These are phyloP conservation scores for Globisporangium nagaii DNA, from an alignment of 352 stramenopile genomes.

Conservation along the genomic window DNA sequence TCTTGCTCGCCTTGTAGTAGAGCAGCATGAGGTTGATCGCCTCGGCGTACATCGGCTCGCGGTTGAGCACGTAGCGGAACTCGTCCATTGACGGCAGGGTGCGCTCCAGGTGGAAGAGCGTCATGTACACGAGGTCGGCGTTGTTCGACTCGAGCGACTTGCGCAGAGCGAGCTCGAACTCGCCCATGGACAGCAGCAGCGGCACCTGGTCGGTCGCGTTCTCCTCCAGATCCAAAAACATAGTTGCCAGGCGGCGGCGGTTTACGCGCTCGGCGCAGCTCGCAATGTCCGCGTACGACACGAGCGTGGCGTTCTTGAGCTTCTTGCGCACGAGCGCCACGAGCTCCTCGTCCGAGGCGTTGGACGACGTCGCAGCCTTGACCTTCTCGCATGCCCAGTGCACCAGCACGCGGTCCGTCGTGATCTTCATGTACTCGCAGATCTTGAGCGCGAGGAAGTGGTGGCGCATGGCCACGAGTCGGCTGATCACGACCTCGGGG, in stretches of 20 bases:
- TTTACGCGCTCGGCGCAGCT: slow-evolving; percentile 78
- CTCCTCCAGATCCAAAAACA: slow-evolving; percentile 86
- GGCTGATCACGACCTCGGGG: slow-evolving; percentile 81
- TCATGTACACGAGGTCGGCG: slow-evolving; percentile 87
- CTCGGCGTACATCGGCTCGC: slow-evolving; percentile 64
- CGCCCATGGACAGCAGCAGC: slow-evolving; percentile 86
- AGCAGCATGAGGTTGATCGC: slow-evolving; percentile 70
- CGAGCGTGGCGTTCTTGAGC: slow-evolving; percentile 72
- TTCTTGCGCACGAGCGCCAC: slow-evolving; percentile 82
- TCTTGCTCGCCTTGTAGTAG: slow-evolving; percentile 77
- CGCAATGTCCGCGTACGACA: slow-evolving; percentile 80
- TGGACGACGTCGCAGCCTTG: slow-evolving; percentile 39
- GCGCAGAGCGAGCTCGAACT: slow-evolving; percentile 86
- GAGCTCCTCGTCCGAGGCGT: slow-evolving; percentile 73
- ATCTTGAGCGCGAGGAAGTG: slow-evolving; percentile 91
- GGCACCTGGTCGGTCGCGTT: slow-evolving; percentile 87
- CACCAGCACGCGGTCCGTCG: slow-evolving; percentile 86
- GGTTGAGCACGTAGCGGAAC: slow-evolving; percentile 70
- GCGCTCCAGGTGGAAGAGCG: slow-evolving; percentile 82
- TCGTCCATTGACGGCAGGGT: slow-evolving; percentile 77
- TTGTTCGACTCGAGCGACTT: slow-evolving; percentile 89
- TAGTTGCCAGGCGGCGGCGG: slow-evolving; percentile 79
- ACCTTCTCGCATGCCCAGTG: slow-evolving; percentile 90
- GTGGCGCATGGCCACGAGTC: slow-evolving; percentile 76
- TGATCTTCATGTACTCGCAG: slow-evolving; percentile 84